phyloP scores from a whole-genome alignment of 805 yeast genomes.

The Kuraishia floccosa region DNA sequence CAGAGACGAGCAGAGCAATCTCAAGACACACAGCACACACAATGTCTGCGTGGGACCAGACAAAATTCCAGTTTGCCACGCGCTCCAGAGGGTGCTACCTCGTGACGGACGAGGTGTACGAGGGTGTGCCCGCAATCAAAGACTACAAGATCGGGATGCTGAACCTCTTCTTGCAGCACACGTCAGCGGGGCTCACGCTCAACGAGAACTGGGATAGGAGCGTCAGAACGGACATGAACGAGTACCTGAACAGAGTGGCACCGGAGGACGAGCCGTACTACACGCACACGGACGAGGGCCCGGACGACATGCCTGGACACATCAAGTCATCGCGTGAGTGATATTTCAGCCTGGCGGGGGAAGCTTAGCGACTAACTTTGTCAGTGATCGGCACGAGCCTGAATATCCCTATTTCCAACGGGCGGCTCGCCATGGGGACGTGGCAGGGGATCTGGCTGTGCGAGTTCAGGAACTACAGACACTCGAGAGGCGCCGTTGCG shows the following conservation, averaged over 20 bases:
- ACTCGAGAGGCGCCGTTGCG: slow-evolving; percentile 57
- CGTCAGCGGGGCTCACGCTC: slow-evolving; percentile 66
- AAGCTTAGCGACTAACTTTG: neutral
- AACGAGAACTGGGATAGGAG: slow-evolving; percentile 79
- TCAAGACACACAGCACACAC: neutral
- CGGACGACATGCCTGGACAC: slow-evolving; percentile 83
- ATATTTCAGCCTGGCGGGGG: neutral
- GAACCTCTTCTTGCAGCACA: slow-evolving; percentile 64
- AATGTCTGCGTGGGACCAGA: slow-evolving; percentile 44
- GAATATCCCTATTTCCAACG: slow-evolving; percentile 59
- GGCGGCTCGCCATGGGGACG: slow-evolving; percentile 60
- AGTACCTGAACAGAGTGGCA: slow-evolving; percentile 49
- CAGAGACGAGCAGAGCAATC: too few species aligned
- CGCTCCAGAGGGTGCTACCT: slow-evolving; percentile 60
- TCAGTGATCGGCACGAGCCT: slow-evolving; percentile 49
- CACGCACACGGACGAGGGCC: slow-evolving; percentile 63
- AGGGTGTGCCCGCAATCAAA: slow-evolving; percentile 46
- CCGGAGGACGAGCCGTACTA: slow-evolving; percentile 50
- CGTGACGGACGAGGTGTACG: slow-evolving; percentile 53
- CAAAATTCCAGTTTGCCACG: slow-evolving; percentile 39
- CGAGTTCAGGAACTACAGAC: slow-evolving; percentile 59
- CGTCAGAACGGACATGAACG: slow-evolving; percentile 59
- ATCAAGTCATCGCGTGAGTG: slow-evolving; percentile 38
- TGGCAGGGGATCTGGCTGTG: slow-evolving; percentile 80
- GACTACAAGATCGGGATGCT: slow-evolving; percentile 51